Evolutionary conservation across 1,139 yeast genomes (phyloP), one percentile per base, ranked within the genome.

Genomic region (Nadsonia starkeyi-henricii): DNA sequence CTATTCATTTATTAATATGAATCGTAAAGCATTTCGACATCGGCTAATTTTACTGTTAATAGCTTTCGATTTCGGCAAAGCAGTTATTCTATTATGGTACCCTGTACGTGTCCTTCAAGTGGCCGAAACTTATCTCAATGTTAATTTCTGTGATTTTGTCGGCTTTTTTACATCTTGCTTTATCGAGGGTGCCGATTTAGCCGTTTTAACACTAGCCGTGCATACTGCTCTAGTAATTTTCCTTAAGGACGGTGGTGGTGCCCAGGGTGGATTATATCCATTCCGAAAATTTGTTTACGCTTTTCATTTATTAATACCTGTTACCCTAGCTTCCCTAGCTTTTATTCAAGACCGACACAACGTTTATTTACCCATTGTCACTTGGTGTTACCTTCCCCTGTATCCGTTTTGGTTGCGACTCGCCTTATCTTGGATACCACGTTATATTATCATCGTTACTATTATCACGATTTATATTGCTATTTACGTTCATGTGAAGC

Each of bases 111-210:
- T 81, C 1, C 62, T 81, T 42, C 62, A 73, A 8, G 70, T 71
- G 42, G 63, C 68, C 23, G 62, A 71, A n/a, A 68, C 78, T 1
- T 78, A 79, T 59, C 70, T 72, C 48, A 75, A 76, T 55, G 66
- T 69, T 20, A 68, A 66, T 41, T 79, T 84, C 55, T 79, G 85
- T 57, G 80, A 83, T 59, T 79, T 80, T 15, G 77, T 85, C 45
- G 96, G 96, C 3, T 88, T 85, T 69, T 80, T 86, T 64, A 82
- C 95, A 0, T 85, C 93, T 1, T 72, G 79, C 42, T 75, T 89
- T 33, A 82, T 85, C 28, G 95, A 86, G 63, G 95, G 95, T 17
- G 88, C 93, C 1, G 96, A 88, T 65, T 63, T 85, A 44, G 93
- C 94, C 23, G 88, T 88, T 46, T 67, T 86, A 44, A 74, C 85